These are phyloP conservation scores for Penicillium sp. DNA, from an alignment of 2,329 filamentous ascomycete genomes.

Conservation along the genomic window DNA sequence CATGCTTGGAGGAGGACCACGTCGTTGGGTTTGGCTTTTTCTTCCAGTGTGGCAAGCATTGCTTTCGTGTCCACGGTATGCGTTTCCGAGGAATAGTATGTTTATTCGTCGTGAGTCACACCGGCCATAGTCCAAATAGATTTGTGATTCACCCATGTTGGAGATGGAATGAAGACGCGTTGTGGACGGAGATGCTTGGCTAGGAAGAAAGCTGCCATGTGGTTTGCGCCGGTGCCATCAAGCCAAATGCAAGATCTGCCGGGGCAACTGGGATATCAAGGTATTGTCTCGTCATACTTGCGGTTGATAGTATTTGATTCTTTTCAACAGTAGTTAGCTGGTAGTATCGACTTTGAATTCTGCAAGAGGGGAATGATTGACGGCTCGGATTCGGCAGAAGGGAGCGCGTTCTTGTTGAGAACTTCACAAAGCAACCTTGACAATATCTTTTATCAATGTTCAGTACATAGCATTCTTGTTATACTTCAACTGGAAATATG, in stretches of 20 bases:
- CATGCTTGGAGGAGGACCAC: conserved; percentile 73
- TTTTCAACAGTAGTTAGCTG: not conserved
- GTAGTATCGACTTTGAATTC: not conserved
- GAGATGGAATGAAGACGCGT: conserved; percentile 85
- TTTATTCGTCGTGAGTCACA: conserved; percentile 76
- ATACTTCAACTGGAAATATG: not conserved
- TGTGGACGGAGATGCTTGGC: conserved; percentile 76
- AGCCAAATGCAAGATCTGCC: not conserved
- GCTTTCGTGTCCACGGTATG: conserved; percentile 46
- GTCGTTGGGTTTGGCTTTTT: conserved; percentile 77
- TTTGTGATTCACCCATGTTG: conserved; percentile 96
- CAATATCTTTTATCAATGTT: not conserved
- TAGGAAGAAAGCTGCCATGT: conserved; percentile 88
- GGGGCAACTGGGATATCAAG: not conserved
- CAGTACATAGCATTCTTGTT: not conserved
- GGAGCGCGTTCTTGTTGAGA: not conserved
- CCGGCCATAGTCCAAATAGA: conserved; percentile 82
- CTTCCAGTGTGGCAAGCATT: conserved; percentile 81
- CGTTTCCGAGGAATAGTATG: conserved; percentile 77
- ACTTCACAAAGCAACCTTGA: too few relatives aligned
- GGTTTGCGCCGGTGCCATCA: conserved; percentile 79
- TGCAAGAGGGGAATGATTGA: not conserved
- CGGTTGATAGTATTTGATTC: not conserved
- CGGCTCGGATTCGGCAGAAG: not conserved
- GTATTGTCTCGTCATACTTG: not conserved